phyloP scores from a whole-genome alignment of 1,139 yeast species.

The Yamadazyma blattariae region DNA sequence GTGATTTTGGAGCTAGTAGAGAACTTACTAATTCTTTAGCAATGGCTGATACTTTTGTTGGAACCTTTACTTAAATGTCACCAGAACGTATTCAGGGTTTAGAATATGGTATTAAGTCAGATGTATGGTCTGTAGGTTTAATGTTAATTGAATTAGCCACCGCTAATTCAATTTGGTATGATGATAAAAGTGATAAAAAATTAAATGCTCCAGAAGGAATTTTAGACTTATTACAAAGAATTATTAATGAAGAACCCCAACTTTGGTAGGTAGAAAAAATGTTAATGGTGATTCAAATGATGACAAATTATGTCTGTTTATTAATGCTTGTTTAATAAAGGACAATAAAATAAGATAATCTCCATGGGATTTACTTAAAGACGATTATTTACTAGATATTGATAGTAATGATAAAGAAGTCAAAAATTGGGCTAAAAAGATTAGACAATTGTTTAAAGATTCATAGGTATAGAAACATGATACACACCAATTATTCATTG shows the following conservation, averaged over 20 bases:
- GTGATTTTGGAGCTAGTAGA: conserved; percentile 94
- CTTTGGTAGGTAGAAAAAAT: conserved; percentile 35
- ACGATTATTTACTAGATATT: conserved; percentile 43
- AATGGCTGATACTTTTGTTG: conserved; percentile 92
- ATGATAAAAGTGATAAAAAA: conserved; percentile 16
- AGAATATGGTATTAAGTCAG: conserved; percentile 87
- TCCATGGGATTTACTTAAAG: conserved; percentile 52
- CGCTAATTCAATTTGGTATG: conserved; percentile 57
- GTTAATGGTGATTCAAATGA: conserved; percentile 29
- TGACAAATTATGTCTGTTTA: conserved; percentile 54
- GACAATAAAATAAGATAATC: conserved; percentile 62
- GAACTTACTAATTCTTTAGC: conserved; percentile 83
- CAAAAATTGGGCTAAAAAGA: conserved; percentile 48
- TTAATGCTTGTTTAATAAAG: conserved; percentile 64
- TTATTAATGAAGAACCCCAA: conserved; percentile 94
- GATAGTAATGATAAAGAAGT: conserved; percentile 43
- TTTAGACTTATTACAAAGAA: conserved; percentile 82
- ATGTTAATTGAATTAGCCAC: conserved; percentile 86
- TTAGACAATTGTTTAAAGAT: conserved; percentile 23
- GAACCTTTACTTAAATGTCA: conserved; percentile 96
- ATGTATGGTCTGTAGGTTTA: conserved; percentile 94
- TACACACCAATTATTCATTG: no score
- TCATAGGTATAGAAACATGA: neutral
- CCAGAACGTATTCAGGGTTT: conserved; percentile 97
- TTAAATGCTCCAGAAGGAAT: conserved; percentile 80